Conservation (phyloP, 495 filamentous ascomycete species). For the Lindgomyces ingoldianus region DNA sequence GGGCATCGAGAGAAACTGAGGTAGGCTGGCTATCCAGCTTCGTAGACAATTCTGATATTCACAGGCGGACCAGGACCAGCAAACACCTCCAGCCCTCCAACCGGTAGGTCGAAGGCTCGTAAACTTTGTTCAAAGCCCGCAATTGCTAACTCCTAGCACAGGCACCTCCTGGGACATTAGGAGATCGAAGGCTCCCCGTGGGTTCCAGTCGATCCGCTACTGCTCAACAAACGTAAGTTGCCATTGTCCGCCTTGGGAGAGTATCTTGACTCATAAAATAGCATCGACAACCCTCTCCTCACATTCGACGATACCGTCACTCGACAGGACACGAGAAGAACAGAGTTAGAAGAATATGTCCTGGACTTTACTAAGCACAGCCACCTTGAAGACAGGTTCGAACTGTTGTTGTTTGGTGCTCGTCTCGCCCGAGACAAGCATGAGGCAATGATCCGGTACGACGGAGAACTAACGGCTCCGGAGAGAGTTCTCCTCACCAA, state of each 20-base stretch:
- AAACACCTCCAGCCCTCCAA: no score
- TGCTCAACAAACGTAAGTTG: slow-evolving; percentile 3
- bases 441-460: slow-evolving; percentile 15
- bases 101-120: no score
- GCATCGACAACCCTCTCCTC: slow-evolving; percentile 8
- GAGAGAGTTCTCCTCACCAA: not conserved
- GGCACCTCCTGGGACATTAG: no score
- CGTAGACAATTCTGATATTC: no score
- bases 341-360: slow-evolving; percentile 15
- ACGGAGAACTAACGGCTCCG: slow-evolving; percentile 6
- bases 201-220: not conserved
- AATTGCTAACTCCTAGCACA: no score
- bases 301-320: slow-evolving; percentile 17
- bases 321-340: not conserved
- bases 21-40: no score
- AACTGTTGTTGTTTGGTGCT: slow-evolving; percentile 14
- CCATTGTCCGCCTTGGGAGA: not conserved
- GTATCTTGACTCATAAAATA: not conserved
- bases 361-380: slow-evolving; percentile 1
- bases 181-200: no score
- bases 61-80: no score
- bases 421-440: slow-evolving; percentile 19
- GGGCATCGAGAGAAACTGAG: no score
- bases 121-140: no score
- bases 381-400: not conserved